Percentiles rank a stretch among this genome's conserved stretches.
Evolutionary conservation across 2,329 filamentous ascomycete species (phyloP).

Genomic region (Pseudogymnoascus sp.): DNA sequence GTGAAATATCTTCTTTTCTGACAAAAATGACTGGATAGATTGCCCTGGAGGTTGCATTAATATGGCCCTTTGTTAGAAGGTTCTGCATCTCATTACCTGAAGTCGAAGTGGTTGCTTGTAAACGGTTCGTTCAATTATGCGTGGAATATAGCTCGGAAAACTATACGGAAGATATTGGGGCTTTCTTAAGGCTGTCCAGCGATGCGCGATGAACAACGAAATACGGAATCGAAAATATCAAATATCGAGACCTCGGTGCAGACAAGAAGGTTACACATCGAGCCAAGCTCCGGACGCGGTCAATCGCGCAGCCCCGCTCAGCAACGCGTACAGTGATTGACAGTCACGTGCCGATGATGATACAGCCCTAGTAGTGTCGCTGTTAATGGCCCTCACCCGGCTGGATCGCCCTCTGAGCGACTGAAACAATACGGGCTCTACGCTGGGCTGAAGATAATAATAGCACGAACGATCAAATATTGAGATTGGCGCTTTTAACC

Average conservation of each 20-base stretch:
- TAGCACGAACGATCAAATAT: neutral
- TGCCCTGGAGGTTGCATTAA: neutral
- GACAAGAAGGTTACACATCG: slow-evolving; percentile 4
- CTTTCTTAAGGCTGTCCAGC: neutral
- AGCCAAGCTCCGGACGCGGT: slow-evolving; percentile 1
- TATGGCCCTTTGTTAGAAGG: neutral
- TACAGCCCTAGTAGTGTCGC: neutral
- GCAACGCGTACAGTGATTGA: neutral
- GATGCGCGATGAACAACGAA: neutral
- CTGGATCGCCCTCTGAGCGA: neutral
- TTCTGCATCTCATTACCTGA: neutral
- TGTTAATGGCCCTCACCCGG: neutral
- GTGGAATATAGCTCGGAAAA: neutral
- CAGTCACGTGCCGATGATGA: neutral
- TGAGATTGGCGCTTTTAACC: neutral
- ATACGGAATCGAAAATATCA: neutral
- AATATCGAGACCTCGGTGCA: neutral
- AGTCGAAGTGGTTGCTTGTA: neutral
- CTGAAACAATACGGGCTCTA: neutral
- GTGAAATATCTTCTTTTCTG: neutral
- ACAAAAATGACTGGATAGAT: neutral
- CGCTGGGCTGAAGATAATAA: neutral
- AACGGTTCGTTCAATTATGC: neutral
- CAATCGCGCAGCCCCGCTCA: neutral
- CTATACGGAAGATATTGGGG: neutral